Base-by-base conservation (phyloP, 331 rosid genomes). In the Stylosanthes scabra region DNA sequence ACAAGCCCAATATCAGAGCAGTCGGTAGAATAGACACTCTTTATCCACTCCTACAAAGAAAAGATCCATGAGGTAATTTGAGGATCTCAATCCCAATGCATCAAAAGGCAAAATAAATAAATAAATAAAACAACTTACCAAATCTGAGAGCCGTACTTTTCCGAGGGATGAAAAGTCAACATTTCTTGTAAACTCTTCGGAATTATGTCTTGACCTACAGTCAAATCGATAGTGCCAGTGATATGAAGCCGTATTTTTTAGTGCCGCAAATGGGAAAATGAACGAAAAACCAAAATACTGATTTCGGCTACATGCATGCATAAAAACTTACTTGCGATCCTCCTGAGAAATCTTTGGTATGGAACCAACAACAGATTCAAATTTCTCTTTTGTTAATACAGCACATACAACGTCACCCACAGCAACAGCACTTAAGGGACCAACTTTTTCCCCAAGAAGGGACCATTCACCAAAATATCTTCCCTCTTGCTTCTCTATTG, bases 391-490 rank as follows among this genome's bases (percentile, higher is more conserved):
- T 7, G 98, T 90, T 72, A 95, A 83, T 82, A 92, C 55, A 75
- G 90, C 84, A 75, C 98, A 95, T 68, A 89, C 78, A 74, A 92
- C 99, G 59, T 90, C 90, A 68, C 91, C 92, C 74, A 90, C 80
- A 63, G 99, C 92, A 68, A 95, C 89, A 54, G 90, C 98, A 62
- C 81, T 86, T 68, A 92, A 68, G 78, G 88, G 86, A 76, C 86
- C 96, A 47, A 84, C 75, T 52, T n/a, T 74, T 79, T 95, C 92
- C 51, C 96, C 98, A 73, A 86, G 83, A 84, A 95, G 99, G 59
- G 88, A 74, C 99, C 99, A 95, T 85, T 92, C 99, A 20, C 99
- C 99, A 62, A 95, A 95, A 86, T 90, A 95, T 80, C 96, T 92
- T 68, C 97, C 99, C 85, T 95, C 98, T 0, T 80, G 80, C 88